Conservation (phyloP, 768 basidiomycete genomes). For the Psilocybe subaeruginosa region DNA sequence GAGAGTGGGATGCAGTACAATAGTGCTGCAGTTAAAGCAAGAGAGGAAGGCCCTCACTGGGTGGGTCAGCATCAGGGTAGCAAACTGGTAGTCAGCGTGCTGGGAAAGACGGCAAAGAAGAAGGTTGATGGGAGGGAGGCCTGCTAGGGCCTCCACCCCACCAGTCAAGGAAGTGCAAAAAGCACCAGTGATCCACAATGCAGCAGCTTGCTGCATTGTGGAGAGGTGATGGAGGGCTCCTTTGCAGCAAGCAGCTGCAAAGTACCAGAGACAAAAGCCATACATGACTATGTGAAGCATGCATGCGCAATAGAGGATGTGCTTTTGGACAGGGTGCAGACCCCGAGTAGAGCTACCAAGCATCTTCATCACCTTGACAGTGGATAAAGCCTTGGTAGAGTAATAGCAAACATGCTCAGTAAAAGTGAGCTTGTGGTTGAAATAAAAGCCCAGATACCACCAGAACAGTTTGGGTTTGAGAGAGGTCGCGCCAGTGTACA, state of each 20-base stretch:
- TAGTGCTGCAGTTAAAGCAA: not conserved
- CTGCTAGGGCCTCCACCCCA: slow-evolving; percentile 2
- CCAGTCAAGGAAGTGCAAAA: not conserved
- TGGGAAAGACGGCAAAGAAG: not conserved
- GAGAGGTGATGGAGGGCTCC: not conserved
- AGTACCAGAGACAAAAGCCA: slow-evolving; percentile 6
- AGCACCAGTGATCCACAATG: slow-evolving; percentile 5
- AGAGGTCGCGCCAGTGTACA: slow-evolving; percentile 1
- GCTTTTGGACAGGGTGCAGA: not conserved
- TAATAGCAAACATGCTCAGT: slow-evolving; percentile 8
- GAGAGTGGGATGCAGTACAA: no score
- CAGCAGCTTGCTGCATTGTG: not conserved
- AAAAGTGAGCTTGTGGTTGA: slow-evolving; percentile 7
- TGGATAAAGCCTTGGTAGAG: slow-evolving; percentile 13
- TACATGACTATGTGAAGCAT: slow-evolving; percentile 2
- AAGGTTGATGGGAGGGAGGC: slow-evolving; percentile 1
- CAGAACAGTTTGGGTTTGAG: not conserved
- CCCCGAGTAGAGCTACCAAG: slow-evolving; percentile 10
- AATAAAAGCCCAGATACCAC: slow-evolving; percentile 8
- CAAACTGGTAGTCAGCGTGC: not conserved
- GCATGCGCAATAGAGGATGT: slow-evolving; percentile 1
- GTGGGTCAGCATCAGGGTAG: not conserved
- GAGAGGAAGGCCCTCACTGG: not conserved
- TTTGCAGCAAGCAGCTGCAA: not conserved
- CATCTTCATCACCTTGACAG: slow-evolving; percentile 9